A percentile compares a stretch with the other conserved stretches of the same genome.
These are phyloP conservation scores for Sarocladiaceae sp. DNA, from an alignment of 2,329 filamentous ascomycete genomes.

Conservation along the genomic window DNA sequence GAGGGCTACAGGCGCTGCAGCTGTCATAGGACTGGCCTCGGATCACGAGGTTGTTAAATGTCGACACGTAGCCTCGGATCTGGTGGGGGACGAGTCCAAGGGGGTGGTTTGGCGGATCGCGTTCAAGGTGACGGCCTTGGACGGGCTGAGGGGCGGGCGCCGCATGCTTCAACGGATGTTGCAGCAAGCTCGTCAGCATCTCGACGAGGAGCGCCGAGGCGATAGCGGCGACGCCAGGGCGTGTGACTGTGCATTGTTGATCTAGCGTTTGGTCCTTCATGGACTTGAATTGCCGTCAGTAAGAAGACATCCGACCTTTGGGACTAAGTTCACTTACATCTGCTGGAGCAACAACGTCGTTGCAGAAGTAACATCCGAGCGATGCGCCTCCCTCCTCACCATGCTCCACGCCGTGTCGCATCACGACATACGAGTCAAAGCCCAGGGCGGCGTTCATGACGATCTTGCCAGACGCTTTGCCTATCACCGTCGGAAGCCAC, in stretches of 20 bases:
- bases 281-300: slow-evolving; percentile 49
- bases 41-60: slow-evolving; percentile 68
- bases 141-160: slow-evolving; percentile 49
- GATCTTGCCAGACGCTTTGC: slow-evolving; percentile 84
- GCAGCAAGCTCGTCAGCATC: slow-evolving; percentile 77
- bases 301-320: not conserved
- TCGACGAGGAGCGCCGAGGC: slow-evolving; percentile 90
- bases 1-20: slow-evolving; percentile 73
- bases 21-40: slow-evolving; percentile 70
- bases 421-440: slow-evolving; percentile 94
- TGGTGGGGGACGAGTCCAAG: slow-evolving; percentile 72
- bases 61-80: slow-evolving; percentile 69
- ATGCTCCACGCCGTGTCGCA: slow-evolving; percentile 78
- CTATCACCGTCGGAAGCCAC: slow-evolving; percentile 95
- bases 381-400: slow-evolving; percentile 51
- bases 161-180: slow-evolving; percentile 69
- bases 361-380: slow-evolving; percentile 96
- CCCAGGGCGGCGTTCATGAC: slow-evolving; percentile 95
- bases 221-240: slow-evolving; percentile 85
- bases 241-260: slow-evolving; percentile 95
- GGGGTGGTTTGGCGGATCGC: slow-evolving; percentile 52
- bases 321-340: slow-evolving; percentile 84
- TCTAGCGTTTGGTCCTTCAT: slow-evolving; percentile 93
- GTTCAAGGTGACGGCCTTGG: slow-evolving; percentile 37
- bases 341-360: slow-evolving; percentile 89